phyloP scores from a whole-genome alignment of 495 filamentous ascomycete genomes.

The Cercophora samala region DNA sequence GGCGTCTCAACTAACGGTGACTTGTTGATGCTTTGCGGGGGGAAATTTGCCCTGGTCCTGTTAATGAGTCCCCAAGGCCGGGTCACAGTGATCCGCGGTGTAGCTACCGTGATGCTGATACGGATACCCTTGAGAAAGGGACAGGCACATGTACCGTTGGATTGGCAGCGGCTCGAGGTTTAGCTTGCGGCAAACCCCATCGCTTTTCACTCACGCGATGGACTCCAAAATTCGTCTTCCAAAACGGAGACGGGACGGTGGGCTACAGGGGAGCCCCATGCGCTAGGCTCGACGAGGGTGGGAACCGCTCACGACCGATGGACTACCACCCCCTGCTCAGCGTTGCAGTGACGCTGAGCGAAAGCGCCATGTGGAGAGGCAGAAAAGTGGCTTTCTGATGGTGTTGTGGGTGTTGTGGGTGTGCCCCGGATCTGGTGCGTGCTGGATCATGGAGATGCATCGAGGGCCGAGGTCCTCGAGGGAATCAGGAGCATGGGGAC shows the following conservation, averaged over 20 bases:
- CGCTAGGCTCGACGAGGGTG: slow-evolving; percentile 2
- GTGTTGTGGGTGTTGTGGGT: slow-evolving; percentile 14
- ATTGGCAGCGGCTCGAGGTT: not conserved
- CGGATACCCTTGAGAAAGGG: not conserved
- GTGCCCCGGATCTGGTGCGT: not conserved
- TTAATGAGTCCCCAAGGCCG: slow-evolving; percentile 7
- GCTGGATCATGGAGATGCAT: not conserved
- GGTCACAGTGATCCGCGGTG: slow-evolving; percentile 7
- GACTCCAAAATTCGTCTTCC: slow-evolving; percentile 9
- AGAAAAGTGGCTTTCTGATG: slow-evolving; percentile 23
- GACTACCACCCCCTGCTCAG: slow-evolving; percentile 15
- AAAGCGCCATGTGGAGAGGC: slow-evolving; percentile 21
- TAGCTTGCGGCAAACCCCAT: not conserved
- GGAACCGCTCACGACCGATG: slow-evolving; percentile 1
- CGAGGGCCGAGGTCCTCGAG: slow-evolving; percentile 3
- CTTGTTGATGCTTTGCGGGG: not conserved
- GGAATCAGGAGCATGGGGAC: slow-evolving; percentile 3
- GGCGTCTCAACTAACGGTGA: not conserved
- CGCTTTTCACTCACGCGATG: not conserved
- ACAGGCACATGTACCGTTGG: not conserved
- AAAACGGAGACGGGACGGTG: slow-evolving; percentile 15
- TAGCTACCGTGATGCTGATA: not conserved
- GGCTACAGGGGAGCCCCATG: slow-evolving; percentile 15
- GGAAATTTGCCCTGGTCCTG: slow-evolving; percentile 9
- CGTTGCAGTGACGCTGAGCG: slow-evolving; percentile 21